Conservation (phyloP, 352 stramenopile species). For the Phytophthora uliginosa region DNA sequence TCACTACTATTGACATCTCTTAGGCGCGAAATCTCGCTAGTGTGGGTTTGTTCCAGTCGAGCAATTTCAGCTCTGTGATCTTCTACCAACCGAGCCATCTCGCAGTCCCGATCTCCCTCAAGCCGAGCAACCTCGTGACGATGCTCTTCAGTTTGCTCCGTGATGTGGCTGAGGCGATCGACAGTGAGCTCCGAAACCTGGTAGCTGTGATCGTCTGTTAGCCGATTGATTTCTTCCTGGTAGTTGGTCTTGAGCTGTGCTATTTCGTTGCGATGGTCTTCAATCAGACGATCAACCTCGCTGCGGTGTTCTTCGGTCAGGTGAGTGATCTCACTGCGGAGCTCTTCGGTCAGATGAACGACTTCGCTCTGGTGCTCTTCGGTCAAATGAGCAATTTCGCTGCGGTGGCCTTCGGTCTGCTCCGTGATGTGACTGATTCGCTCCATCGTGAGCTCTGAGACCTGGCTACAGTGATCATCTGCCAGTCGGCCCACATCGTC, state of each 20-base stretch:
- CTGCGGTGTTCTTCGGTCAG: not conserved
- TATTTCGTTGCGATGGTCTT: not conserved
- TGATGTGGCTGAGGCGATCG: not conserved
- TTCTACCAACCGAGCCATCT: not conserved
- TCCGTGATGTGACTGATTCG: slow-evolving; percentile 3
- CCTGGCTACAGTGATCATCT: slow-evolving; percentile 10
- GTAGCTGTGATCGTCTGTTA: not conserved
- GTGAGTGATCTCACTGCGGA: slow-evolving; percentile 6
- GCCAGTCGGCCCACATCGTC: not conserved
- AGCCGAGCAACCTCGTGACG: not conserved
- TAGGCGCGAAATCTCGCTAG: not conserved
- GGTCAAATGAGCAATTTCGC: slow-evolving; percentile 4
- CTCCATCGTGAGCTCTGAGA: slow-evolving; percentile 9
- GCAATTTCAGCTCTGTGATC: not conserved
- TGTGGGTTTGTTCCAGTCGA: not conserved
- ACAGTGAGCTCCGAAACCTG: not conserved
- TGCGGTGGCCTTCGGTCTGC: slow-evolving; percentile 4
- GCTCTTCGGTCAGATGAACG: not conserved
- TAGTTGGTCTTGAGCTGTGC: not conserved
- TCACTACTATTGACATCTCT: not conserved
- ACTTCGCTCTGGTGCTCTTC: not conserved
- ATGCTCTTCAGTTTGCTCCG: slow-evolving; percentile 8
- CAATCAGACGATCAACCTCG: not conserved
- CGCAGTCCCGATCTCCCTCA: not conserved
- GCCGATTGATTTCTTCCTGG: not conserved